Base-by-base conservation (phyloP, 2,329 filamentous ascomycete species). In the Spiromastix sp. region DNA sequence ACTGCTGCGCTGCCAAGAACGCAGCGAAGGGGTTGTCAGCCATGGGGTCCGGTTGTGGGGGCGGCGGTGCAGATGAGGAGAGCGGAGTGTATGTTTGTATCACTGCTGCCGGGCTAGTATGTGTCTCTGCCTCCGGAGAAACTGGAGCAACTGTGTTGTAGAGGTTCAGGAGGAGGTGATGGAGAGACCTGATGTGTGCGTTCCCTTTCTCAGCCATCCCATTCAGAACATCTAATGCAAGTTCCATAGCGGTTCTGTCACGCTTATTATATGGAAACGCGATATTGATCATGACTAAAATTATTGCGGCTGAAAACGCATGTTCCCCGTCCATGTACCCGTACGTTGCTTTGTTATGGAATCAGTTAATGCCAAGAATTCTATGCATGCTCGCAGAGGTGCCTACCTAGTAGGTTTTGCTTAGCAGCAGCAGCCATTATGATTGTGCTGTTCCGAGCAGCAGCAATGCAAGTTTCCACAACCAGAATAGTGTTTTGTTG, bases 291-390 rank as follows among this genome's bases (percentile, higher is more conserved):
- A 74, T 70, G 16, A 73, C 65, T 4, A 74, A 60, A 2, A 73
- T 59, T 8, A 74, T 61, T 8, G 68, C 63, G 1, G 70, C 68
- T 0, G 67, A 71, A 44, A 74, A 72, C 16, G 66, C 61, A 44
- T 74, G 70, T 40, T 74, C 71, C 11, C 67, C 65, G 39, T 74
- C 71, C 57, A 74, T 70, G 47, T 71, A 74, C 16, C 71, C 71
- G 44, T 71, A 74, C 0, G 70, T 74, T 13, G 70, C 67, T 62
- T 36, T 28, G 9, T 27, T 36, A 30, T 2, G n/a, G n/a, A n/a
- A n/a, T n/a, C n/a, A n/a, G n/a, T n/a, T n/a, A n/a, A n/a, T n/a
- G n/a, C n/a, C n/a, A n/a, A 39, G 20, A 10, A 19, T 12, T 6
- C 12, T 8, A 13, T 2, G 16, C 5, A 18, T 17, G 10, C 3